Evolutionary conservation across 441 rosid species (phyloP), one percentile per base, ranked within the genome.

Genomic region (Gossypium trilobum): DNA sequence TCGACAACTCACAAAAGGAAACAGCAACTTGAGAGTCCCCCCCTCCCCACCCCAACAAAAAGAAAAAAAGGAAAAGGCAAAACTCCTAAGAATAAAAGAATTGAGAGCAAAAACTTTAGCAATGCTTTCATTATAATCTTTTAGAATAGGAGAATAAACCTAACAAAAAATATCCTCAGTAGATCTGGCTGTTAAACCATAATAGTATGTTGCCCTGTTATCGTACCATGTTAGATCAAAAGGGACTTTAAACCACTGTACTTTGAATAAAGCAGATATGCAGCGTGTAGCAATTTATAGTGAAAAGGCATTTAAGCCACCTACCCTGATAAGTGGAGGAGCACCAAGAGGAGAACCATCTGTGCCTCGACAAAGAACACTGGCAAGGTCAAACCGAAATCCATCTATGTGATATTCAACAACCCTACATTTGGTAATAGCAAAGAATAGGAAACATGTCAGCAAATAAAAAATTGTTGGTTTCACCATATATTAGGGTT

Each of bases 301-400:
- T 61, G 25, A 10, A 51, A 62, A 73, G 20, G 39, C 63, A 74
- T 17, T 69, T 22, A 44, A 73, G 73, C 72, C 59, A 75, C 84
- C 55, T 72, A 90, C 99, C 85, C 91, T 87, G 64, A 90, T 80
- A 62, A 92, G 77, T 23, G 93, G 97, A 1, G 97, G 97, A 77
- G 91, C 89, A 82, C 48, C 76, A 70, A 94, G 91, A 56, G 95
- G 90, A 77, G 94, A 86, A 78, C 99, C 99, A 86, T 90, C 95
- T 36, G 85, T 84, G 79, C 89, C 95, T 78, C 97, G 95, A 79
- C 99, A 94, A 76, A 92, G 92, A 63, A 85, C 94, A 80, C 97
- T 92, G 33, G 95, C 91, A 52, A 94, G 97, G 86, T 94, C 97
- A 82, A 91, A 94, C 56, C 99, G 85, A 73, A 94, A 94, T 74